Evolutionary conservation across 768 basidiomycete genomes (phyloP).

Genomic region (Termitomyces sp.): DNA sequence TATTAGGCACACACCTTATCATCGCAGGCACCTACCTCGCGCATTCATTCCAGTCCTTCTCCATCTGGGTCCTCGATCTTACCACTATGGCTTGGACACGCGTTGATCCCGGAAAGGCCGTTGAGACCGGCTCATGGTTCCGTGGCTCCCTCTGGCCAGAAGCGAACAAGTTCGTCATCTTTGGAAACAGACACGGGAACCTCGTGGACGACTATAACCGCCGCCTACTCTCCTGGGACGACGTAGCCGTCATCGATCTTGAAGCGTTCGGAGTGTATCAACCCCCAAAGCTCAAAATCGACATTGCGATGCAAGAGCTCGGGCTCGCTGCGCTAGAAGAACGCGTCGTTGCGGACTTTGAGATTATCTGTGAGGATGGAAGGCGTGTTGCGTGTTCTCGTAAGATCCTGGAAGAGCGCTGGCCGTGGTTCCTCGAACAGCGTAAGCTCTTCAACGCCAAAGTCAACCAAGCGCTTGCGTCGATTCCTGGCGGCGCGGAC

Average conservation of each 20-base stretch:
- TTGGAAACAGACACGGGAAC: slow-evolving; percentile 85
- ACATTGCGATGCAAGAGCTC: slow-evolving; percentile 74
- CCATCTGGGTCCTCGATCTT: slow-evolving; percentile 93
- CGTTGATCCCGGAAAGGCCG: slow-evolving; percentile 82
- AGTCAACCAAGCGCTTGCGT: slow-evolving; percentile 51
- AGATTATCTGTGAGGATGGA: slow-evolving; percentile 89
- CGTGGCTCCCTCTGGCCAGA: slow-evolving; percentile 85
- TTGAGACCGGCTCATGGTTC: slow-evolving; percentile 92
- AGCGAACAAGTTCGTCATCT: slow-evolving; percentile 81
- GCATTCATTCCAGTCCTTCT: slow-evolving; percentile 90
- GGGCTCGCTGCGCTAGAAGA: slow-evolving; percentile 84
- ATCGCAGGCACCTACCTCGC: slow-evolving; percentile 96
- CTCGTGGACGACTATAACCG: slow-evolving; percentile 92
- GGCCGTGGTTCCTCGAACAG: slow-evolving; percentile 92
- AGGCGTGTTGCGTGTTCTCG: slow-evolving; percentile 78
- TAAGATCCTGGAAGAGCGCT: slow-evolving; percentile 80
- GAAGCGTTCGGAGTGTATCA: slow-evolving; percentile 97
- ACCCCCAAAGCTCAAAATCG: slow-evolving; percentile 62
- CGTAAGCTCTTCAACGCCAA: slow-evolving; percentile 50
- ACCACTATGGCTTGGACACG: slow-evolving; percentile 78
- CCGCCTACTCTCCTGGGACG: slow-evolving; percentile 85
- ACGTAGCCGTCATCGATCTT: slow-evolving; percentile 84
- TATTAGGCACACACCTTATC: slow-evolving; percentile 86
- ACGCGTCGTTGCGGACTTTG: slow-evolving; percentile 80
- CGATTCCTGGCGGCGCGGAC: slow-evolving; percentile 35